Base-by-base conservation (phyloP, 768 basidiomycete genomes). In the Russula earlei region DNA sequence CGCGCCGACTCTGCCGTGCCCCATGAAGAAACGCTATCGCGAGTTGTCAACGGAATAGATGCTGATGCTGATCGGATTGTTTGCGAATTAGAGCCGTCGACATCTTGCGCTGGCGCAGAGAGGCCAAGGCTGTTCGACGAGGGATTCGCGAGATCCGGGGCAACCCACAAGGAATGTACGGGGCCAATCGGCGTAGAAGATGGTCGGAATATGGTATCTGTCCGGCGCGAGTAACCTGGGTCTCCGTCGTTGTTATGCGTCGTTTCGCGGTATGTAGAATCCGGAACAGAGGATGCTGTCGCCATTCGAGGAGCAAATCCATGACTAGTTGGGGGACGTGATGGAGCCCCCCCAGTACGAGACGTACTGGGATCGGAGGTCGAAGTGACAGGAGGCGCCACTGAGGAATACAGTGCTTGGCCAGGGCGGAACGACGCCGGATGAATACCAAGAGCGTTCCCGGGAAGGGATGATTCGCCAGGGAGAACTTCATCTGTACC, bases 101-200 rank as follows among this genome's bases (percentile, higher is more conserved):
- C 41, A 14, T 33, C 34, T 37, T 20, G 57, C 5, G n/a, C n/a
- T 12, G 40, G 47, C 14, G 52, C 57, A 7, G 58, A 52, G 38
- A 60, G 56, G 41, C 59, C 59, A 5, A 60, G 55, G 36, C 50
- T 60, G 19, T 60, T 60, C 37, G 48, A n/a, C 17, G 58, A 56
- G 37, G 55, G 31, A 31, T 52, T 59, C 25, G 38, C 43, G 19
- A 42, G n/a, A 52, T 52, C 49, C 12, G 55, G 59, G 19, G 46
- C 50, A 7, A 8, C 12, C 59, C 59, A 58, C 8, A 50, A 33
- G 19, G 59, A 40, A 20, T 46, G 49, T 10, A 59, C 20, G 15
- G 43, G 49, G 22, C 46, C 49, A n/a, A 41, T 51, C 12, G 57
- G 59, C 12, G 55, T 60, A 14, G 49, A 60, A 42, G 57, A 58